phyloP scores from a whole-genome alignment of 164 flowering plant genomes.

The Echeveria elegans region DNA sequence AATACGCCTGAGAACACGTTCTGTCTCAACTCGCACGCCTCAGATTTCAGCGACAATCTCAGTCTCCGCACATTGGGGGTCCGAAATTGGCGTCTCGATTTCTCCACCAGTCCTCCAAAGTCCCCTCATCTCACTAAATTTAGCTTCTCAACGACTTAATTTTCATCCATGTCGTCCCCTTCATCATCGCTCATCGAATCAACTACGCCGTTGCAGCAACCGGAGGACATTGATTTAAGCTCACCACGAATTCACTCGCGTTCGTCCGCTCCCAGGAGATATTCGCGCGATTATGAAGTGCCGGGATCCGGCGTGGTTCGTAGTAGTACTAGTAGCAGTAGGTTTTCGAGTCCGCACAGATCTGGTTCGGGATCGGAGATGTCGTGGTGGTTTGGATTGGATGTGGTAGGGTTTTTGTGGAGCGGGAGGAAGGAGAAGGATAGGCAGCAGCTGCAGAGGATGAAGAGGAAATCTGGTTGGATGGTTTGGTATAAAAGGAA shows the following conservation, averaged over 20 bases:
- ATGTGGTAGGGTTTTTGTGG: neutral
- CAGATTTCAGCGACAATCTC: neutral
- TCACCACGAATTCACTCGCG: conserved; percentile 1
- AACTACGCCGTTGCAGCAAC: neutral
- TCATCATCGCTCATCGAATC: neutral
- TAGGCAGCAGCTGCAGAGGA: neutral
- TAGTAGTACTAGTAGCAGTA: no score
- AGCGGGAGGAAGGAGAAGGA: neutral
- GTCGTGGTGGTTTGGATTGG: conserved; percentile 3
- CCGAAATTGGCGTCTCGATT: neutral
- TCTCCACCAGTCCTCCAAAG: neutral
- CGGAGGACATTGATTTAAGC: conserved; percentile 1
- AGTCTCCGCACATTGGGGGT: neutral
- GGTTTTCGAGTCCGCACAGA: conserved; percentile 8
- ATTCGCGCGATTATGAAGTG: neutral
- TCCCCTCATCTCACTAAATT: neutral
- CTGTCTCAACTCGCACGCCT: neutral
- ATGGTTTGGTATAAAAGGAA: conserved; percentile 32
- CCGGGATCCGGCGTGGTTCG: conserved; percentile 4
- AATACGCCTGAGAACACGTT: neutral
- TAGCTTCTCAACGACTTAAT: neutral
- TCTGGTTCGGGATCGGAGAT: conserved; percentile 4
- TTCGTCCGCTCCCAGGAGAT: neutral
- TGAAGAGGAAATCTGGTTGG: conserved; percentile 29
- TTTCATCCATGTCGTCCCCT: neutral